Evolutionary conservation across 805 yeast species (phyloP), one percentile per base, ranked within the genome.

Genomic region (Saccharomyces cerevisiae): DNA sequence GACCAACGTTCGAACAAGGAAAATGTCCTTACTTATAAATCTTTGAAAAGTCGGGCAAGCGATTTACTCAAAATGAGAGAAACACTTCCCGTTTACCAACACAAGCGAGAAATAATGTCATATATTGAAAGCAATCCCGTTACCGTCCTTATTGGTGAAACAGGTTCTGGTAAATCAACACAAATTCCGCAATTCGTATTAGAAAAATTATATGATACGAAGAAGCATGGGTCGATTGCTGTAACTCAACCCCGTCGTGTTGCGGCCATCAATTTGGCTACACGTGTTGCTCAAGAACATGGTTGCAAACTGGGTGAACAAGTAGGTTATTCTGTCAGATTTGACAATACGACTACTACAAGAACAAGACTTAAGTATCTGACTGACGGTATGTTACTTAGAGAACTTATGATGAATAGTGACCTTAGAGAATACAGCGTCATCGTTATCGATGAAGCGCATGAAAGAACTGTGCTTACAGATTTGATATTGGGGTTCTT

Each of bases 231-330:
- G 56, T 75, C 79, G 27, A 83, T 92, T 22, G 98, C 96, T 0
- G 92, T 94, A 6, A 91, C 99, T 0, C 98, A 92, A 73, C 99
- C 99, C 1, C 85, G 99, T 73, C 80, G 98, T 66, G 99, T 92
- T 41, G 98, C 99, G 3, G 99, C 99, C 1, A 89, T 94, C 51
- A 89, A 90, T 57, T 78, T 92, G 67, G 98, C 98, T 0, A 79
- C 86, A 28, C 84, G 99, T 73, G 99, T 92, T 4, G 82, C 97
- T 13, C 89, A 88, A 60, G 99, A 92, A 70, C 77, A 78, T 61
- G 96, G 96, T 0, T 80, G 89, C 55, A 68, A 67, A 5, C 66
- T 92, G 9, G 98, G 99, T 24, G 79, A 78, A 32, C 84, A 80
- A 51, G 96, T 92, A 31, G 99, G 99, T 58, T 92, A 88, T 72